These are phyloP conservation scores for Leishmania tropica DNA, from an alignment of 208 protist species.

Conservation along the genomic window DNA sequence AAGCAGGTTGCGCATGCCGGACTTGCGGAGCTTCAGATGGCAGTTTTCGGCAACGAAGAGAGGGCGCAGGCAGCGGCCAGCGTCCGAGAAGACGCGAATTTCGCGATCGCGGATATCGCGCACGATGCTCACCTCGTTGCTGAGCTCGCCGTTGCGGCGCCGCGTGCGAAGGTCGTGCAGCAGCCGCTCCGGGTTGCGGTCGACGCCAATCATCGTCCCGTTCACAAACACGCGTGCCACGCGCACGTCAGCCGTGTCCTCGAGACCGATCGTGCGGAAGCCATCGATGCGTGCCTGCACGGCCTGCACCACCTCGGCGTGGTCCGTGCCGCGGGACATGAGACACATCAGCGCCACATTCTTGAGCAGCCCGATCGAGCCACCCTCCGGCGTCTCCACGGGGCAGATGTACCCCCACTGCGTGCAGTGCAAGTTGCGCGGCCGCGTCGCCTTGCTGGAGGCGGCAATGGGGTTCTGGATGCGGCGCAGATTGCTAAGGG, in stretches of 20 bases:
- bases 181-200: slow-evolving; percentile 76
- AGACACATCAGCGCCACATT: slow-evolving; percentile 99
- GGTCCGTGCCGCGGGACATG: slow-evolving; percentile 97
- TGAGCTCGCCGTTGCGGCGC: slow-evolving; percentile 73
- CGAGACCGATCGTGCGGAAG: slow-evolving; percentile 77
- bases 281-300: slow-evolving; percentile 70
- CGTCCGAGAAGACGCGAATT: slow-evolving; percentile 80
- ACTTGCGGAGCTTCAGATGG: slow-evolving; percentile 57
- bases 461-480: slow-evolving; percentile 99
- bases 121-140: slow-evolving; percentile 84
- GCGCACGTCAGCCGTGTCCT: slow-evolving; percentile 72
- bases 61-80: slow-evolving; percentile 69
- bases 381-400: slow-evolving; percentile 98
- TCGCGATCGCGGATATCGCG: slow-evolving; percentile 69
- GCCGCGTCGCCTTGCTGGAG: slow-evolving; percentile 99
- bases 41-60: slow-evolving; percentile 77
- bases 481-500: slow-evolving; percentile 97
- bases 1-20: slow-evolving; percentile 65
- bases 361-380: slow-evolving; percentile 99
- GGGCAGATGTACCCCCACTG: slow-evolving; percentile 99
- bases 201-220: slow-evolving; percentile 81
- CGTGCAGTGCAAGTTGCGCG: slow-evolving; percentile 96
- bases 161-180: slow-evolving; percentile 73
- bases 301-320: slow-evolving; percentile 78
- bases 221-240: slow-evolving; percentile 82